phyloP scores from a whole-genome alignment of 2,329 filamentous ascomycete species.

The Ceratocystis cubensis region DNA sequence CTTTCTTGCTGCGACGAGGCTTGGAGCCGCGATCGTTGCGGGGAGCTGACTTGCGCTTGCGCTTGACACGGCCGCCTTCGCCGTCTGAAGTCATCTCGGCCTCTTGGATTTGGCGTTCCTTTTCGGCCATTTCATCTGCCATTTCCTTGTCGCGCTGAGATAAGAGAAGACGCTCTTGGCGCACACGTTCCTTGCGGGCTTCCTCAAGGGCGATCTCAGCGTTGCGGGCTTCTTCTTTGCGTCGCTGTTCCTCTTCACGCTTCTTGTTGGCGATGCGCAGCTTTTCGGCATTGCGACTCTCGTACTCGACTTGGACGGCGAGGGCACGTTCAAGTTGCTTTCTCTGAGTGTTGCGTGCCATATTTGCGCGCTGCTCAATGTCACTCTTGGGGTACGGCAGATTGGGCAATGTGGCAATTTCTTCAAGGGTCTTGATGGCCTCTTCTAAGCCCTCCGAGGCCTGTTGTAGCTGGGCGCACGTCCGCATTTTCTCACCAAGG shows the following conservation, averaged over 20 bases:
- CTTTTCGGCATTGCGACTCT: slow-evolving; percentile 83
- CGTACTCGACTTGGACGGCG: slow-evolving; percentile 77
- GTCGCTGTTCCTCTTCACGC: slow-evolving; percentile 66
- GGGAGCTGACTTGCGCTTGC: slow-evolving; percentile 51
- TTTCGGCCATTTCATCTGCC: slow-evolving; percentile 57
- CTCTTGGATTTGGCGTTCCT: slow-evolving; percentile 54
- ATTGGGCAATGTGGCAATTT: slow-evolving; percentile 48
- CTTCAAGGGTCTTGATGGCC: slow-evolving; percentile 62
- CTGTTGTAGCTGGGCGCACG: slow-evolving; percentile 65
- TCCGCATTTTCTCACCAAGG: slow-evolving; percentile 63
- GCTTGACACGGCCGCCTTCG: slow-evolving; percentile 68
- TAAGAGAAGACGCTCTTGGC: slow-evolving; percentile 75
- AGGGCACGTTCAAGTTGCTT: slow-evolving; percentile 80
- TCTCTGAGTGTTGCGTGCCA: slow-evolving; percentile 90
- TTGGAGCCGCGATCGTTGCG: slow-evolving; percentile 35
- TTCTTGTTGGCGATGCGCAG: slow-evolving; percentile 66
- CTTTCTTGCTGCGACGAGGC: slow-evolving; percentile 43
- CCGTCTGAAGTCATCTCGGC: slow-evolving; percentile 71
- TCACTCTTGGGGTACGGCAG: slow-evolving; percentile 84
- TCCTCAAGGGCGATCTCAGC: slow-evolving; percentile 55
- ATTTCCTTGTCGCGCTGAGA: slow-evolving; percentile 60
- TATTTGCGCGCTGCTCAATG: slow-evolving; percentile 89
- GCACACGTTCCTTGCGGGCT: slow-evolving; percentile 66
- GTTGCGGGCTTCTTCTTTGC: slow-evolving; percentile 63
- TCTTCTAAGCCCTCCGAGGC: slow-evolving; percentile 70